phyloP scores from a whole-genome alignment of 768 basidiomycete species.

The Trametes cubensis region DNA sequence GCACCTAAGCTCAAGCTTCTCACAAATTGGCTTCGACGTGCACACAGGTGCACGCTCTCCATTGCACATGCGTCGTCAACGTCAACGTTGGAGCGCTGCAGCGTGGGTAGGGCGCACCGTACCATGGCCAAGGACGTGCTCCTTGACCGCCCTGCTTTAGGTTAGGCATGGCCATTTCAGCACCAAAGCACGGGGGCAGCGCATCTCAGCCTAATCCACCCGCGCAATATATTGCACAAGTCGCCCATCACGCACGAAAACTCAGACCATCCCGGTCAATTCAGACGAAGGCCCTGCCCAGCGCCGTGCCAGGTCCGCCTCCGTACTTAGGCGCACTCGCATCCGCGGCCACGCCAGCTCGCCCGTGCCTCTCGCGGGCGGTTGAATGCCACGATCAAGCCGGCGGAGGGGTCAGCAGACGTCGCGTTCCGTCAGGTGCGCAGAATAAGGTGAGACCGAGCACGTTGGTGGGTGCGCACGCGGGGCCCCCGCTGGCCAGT shows the following conservation, averaged over 20 bases:
- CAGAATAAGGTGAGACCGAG: slow-evolving; percentile 15
- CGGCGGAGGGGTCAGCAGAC: slow-evolving; percentile 18
- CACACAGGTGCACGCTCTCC: neutral
- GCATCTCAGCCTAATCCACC: neutral
- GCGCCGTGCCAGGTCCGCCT: neutral
- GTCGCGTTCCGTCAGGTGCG: slow-evolving; percentile 16
- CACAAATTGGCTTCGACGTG: neutral
- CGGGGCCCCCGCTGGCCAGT: neutral
- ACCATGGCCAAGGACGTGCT: too few species aligned
- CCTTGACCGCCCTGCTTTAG: too few species aligned
- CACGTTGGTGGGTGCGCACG: slow-evolving; percentile 12
- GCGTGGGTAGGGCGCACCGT: too few species aligned
- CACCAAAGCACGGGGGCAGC: too few species aligned
- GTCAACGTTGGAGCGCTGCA: neutral
- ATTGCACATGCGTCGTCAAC: neutral
- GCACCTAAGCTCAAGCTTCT: neutral
- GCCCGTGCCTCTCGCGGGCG: neutral
- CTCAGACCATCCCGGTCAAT: neutral
- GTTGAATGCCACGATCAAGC: neutral
- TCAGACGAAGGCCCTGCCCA: neutral
- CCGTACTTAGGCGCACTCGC: neutral
- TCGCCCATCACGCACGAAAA: neutral
- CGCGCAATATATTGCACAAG: slow-evolving; percentile 11
- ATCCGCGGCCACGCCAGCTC: too few species aligned
- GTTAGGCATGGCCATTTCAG: too few species aligned